Percentiles rank a stretch among this genome's conserved stretches.
phyloP scores from a whole-genome alignment of 305 asterid species.

The Fraxinus latifolia region DNA sequence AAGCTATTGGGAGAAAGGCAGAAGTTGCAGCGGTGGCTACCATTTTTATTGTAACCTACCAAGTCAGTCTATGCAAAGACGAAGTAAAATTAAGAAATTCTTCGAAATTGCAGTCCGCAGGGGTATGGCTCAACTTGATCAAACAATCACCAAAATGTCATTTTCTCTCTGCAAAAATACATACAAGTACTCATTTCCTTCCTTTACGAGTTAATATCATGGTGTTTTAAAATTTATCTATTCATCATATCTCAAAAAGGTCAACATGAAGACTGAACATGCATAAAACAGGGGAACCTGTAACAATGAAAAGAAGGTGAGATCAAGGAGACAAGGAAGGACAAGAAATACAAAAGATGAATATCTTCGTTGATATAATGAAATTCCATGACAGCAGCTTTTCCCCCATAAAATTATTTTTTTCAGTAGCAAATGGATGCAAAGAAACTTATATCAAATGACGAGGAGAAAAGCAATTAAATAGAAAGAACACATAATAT shows the following conservation, averaged over 20 bases:
- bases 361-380: background rate
- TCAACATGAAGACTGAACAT: background rate
- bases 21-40: conserved; percentile 74
- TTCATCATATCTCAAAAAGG: background rate
- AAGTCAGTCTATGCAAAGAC: background rate
- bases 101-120: conserved; percentile 19
- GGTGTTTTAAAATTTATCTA: background rate
- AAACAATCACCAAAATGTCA: conserved; percentile 27
- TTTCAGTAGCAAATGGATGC: background rate
- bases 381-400: background rate
- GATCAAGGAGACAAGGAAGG: background rate
- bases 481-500: background rate
- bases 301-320: background rate
- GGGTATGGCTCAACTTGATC: conserved; percentile 16
- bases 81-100: conserved; percentile 8
- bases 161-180: conserved; percentile 37
- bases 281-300: background rate
- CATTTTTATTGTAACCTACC: conserved; percentile 37
- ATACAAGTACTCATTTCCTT: background rate
- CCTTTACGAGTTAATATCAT: background rate
- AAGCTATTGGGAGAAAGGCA: conserved; percentile 56
- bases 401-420: background rate
- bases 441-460: background rate
- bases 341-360: background rate
- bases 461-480: conserved; percentile 13